Conservation (phyloP, 2,329 filamentous ascomycete genomes). For the Colletotrichum karsti region DNA sequence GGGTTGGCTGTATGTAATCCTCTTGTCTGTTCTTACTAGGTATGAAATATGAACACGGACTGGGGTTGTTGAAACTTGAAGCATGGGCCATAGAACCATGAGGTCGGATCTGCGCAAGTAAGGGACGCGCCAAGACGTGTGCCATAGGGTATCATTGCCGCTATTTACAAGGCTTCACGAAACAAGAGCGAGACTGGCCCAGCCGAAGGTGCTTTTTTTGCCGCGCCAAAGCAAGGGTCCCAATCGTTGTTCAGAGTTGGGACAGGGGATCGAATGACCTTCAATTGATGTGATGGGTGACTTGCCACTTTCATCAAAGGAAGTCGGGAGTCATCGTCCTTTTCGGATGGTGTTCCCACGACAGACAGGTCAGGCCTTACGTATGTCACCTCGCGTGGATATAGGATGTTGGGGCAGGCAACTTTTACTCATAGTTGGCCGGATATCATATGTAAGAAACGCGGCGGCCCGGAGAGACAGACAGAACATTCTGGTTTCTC, state of each 20-base stretch:
- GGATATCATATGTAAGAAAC: not conserved
- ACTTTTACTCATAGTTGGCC: slow-evolving; percentile 3
- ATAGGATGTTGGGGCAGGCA: slow-evolving; percentile 23
- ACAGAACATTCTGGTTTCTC: slow-evolving; percentile 2
- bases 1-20: not conserved
- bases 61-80: slow-evolving; percentile 15
- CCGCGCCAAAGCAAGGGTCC: not conserved
- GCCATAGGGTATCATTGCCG: slow-evolving; percentile 15
- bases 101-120: slow-evolving; percentile 9
- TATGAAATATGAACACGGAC: not conserved
- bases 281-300: slow-evolving; percentile 3
- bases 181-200: slow-evolving; percentile 21
- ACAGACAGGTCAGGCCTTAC: slow-evolving; percentile 3
- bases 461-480: not conserved
- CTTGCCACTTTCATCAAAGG: slow-evolving; percentile 16
- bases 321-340: not conserved
- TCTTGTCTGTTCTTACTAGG: not conserved
- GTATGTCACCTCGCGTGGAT: slow-evolving; percentile 22
- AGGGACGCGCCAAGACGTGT: slow-evolving; percentile 11
- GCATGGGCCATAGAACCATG: slow-evolving; percentile 11
- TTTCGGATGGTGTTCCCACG: slow-evolving; percentile 21
- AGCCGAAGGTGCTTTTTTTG: not conserved
- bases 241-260: not conserved
- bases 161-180: slow-evolving; percentile 6
- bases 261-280: slow-evolving; percentile 11